Base-by-base conservation (phyloP, 2,329 filamentous ascomycete species). In the Mariannaea sp. region DNA sequence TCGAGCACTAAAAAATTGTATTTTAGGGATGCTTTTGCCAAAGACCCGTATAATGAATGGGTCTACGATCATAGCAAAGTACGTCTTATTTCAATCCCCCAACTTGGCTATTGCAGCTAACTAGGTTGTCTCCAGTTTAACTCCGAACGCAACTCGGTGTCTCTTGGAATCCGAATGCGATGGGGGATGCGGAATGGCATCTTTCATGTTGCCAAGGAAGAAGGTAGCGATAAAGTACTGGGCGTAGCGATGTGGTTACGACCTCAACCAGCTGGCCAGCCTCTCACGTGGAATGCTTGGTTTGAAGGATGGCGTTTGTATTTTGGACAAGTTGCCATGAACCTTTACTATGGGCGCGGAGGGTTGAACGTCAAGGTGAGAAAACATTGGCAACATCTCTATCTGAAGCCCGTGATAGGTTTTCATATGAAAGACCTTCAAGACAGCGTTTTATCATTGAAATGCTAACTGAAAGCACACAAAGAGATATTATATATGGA, bases 221-320 rank as follows among this genome's bases (percentile, higher is more conserved):
- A 77, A 4, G 73, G 76, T 1, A 71, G 66, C 44, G 72, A 76
- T 33, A 79, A 80, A 52, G 79, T 90, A 29, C 77, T 90, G 22
- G 88, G 88, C 8, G 84, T 89, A 19, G 83, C 86, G 52, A 89
- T 88, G 81, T 91, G 88, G 88, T 74, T 89, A 47, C 79, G 79
- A 1, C 87, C 87, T 0, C 76, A 76, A 12, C 72, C 73, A 0
- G 68, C 75, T 1, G 72, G 69, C 4, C 66, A 77, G 40, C 75
- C 78, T 13, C 72, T 80, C 38, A 80, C 77, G 5, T 90, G 86
- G 86, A 71, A 74, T 19, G 77, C 83, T 42, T 89, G 84, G 79
- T 66, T 81, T 2, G 83, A 87, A 50, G 74, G 74, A 50, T 90
- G 86, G 84, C 74, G 77, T n/a, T 74, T 91, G 12, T 90, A 84